phyloP scores from a whole-genome alignment of 371 early-diverging fungal genomes.

The Dinochytrium kinnereticum region DNA sequence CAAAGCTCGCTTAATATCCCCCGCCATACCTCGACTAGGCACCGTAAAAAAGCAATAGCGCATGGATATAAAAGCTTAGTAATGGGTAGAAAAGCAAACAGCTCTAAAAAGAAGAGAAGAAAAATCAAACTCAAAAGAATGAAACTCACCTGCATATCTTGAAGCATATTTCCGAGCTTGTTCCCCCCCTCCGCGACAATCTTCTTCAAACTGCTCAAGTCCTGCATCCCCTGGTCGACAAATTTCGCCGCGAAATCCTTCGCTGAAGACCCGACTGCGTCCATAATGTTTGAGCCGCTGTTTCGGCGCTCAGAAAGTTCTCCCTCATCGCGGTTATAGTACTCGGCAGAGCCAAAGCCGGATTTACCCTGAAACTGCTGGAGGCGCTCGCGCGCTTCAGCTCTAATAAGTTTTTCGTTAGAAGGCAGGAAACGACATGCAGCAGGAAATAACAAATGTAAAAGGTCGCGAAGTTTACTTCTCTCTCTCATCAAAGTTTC shows the following conservation, averaged over 20 bases:
- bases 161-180: slow-evolving; percentile 50
- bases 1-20: neutral
- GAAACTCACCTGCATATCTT: slow-evolving; percentile 52
- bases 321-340: slow-evolving; percentile 62
- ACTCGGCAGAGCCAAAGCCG: slow-evolving; percentile 81
- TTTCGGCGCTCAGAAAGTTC: slow-evolving; percentile 31
- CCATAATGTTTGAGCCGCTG: slow-evolving; percentile 45
- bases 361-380: slow-evolving; percentile 72
- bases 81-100: neutral
- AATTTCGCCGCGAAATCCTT: slow-evolving; percentile 70
- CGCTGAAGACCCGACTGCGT: slow-evolving; percentile 52
- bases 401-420: no score
- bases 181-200: slow-evolving; percentile 70
- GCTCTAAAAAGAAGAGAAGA: neutral
- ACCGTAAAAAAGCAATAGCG: neutral
- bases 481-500: slow-evolving; percentile 58
- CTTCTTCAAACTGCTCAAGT: slow-evolving; percentile 72
- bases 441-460: no score
- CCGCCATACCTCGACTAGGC: neutral
- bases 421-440: no score
- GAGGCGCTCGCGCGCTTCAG: slow-evolving; percentile 69
- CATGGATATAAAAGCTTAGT: no score
- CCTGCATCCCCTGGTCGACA: slow-evolving; percentile 75
- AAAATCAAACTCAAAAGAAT: neutral
- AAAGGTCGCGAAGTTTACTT: no score